These are phyloP conservation scores for Chlorella vulgaris DNA, from an alignment of 139 green algal species.

Conservation along the genomic window DNA sequence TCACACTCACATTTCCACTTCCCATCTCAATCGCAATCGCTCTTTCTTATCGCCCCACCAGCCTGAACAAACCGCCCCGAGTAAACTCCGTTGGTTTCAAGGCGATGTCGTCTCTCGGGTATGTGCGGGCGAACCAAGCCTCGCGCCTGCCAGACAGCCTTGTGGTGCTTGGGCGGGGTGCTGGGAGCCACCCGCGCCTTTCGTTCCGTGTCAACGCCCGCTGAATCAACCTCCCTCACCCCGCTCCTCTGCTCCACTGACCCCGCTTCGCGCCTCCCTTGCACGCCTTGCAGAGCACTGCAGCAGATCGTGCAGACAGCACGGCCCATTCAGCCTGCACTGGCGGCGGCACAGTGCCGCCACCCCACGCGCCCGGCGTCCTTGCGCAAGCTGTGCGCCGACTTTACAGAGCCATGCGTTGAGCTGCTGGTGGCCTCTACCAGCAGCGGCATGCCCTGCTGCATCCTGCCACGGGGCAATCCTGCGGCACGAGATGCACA, in stretches of 20 bases:
- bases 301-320: background rate
- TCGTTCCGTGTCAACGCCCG: too few relatives aligned
- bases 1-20: too few relatives aligned
- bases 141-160: too few relatives aligned
- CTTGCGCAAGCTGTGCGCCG: background rate
- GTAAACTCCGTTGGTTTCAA: too few relatives aligned
- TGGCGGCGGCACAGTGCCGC: background rate
- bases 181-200: too few relatives aligned
- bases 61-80: too few relatives aligned
- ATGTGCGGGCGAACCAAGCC: too few relatives aligned
- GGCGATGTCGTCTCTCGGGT: too few relatives aligned
- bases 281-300: background rate
- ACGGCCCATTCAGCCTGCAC: background rate
- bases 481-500: background rate
- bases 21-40: too few relatives aligned
- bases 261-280: background rate
- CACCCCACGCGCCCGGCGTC: conserved; percentile 1
- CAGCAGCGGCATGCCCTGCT: conserved; percentile 15
- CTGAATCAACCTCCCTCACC: background rate
- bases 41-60: too few relatives aligned
- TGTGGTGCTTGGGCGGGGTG: too few relatives aligned
- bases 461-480: background rate
- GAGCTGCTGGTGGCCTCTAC: conserved; percentile 15
- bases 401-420: background rate
- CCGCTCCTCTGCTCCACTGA: background rate